Base-by-base conservation (phyloP, 23 red algal species). In the Cyanidium caldarium region DNA sequence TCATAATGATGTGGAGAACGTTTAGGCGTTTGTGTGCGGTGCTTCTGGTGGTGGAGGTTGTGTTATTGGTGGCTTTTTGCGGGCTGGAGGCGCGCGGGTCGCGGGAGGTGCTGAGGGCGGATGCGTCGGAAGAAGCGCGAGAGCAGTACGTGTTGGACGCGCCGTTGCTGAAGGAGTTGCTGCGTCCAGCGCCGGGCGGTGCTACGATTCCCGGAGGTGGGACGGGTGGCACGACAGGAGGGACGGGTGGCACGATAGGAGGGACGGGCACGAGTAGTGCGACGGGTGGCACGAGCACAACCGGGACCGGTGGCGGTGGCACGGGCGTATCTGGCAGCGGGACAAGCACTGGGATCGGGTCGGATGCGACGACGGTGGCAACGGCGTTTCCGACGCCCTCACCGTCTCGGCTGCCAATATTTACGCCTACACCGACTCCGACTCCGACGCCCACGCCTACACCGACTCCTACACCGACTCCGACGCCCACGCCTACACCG, bases 391-490 rank as follows among this genome's bases (percentile, higher is more conserved):
- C 40, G 40, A 44, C 40, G 40, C 40, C 40, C 40, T 10, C 41
- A 44, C 41, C 41, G 41, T 13, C 41, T 13, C 41, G 13, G n/a
- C 12, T n/a, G n/a, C 41, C 41, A 44, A 44, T n/a, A 44, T n/a
- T n/a, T 13, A 44, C 41, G 41, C 41, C 41, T 44, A 44, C 41
- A n/a, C 41, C 41, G 12, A 44, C 41, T 12, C 41, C 41, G 12
- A 44, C 41, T 12, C 41, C 41, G 10, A 61, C 51, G 51, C 51
- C 51, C 31, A 61, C 51, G 51, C 51, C 51, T 61, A 61, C 51
- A 14, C 51, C 51, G 5, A 61, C 51, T 16, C 51, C 51, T 14
- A 61, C 51, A 61, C 51, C 51, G 23, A 61, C 51, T 10, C 51
- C 51, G 19, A 61, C 51, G 23, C 51, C 51, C 5, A 61, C 51